phyloP scores from a whole-genome alignment of 164 flowering plant species.

The Paratinospora sagittata region DNA sequence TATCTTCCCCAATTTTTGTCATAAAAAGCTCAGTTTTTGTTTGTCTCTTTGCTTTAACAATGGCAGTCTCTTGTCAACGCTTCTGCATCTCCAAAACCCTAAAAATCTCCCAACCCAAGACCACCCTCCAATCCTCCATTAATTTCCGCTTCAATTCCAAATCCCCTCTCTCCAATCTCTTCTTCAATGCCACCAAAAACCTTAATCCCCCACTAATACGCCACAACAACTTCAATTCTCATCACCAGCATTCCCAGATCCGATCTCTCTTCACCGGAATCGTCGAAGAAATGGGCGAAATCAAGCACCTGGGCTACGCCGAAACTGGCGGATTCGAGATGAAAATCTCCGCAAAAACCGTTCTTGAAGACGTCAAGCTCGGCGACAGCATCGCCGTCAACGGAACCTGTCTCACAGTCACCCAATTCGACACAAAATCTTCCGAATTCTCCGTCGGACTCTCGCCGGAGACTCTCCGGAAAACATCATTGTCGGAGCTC shows the following conservation, averaged over 20 bases:
- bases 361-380: conserved; percentile 62
- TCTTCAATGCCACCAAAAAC: conserved; percentile 10
- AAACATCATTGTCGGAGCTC: conserved; percentile 62
- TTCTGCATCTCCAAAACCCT: conserved; percentile 19
- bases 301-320: conserved; percentile 49
- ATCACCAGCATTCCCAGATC: conserved; percentile 11
- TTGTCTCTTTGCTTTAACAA: background rate
- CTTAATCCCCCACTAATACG: conserved; percentile 9
- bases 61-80: conserved; percentile 17
- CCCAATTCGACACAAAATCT: conserved; percentile 40
- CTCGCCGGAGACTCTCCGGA: conserved; percentile 77
- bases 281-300: conserved; percentile 81
- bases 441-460: conserved; percentile 66
- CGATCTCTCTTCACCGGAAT: conserved; percentile 77
- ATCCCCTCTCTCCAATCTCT: conserved; percentile 6
- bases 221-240: background rate
- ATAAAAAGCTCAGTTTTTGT: too few relatives aligned
- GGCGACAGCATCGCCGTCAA: conserved; percentile 96
- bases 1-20: too few relatives aligned
- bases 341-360: conserved; percentile 49
- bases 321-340: conserved; percentile 56
- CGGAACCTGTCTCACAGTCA: conserved; percentile 87
- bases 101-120: conserved; percentile 17
- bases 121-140: conserved; percentile 17
- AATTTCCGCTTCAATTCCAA: too few relatives aligned